Evolutionary conservation across 768 basidiomycete genomes (phyloP).

Genomic region (Xanthoconium purpureum): DNA sequence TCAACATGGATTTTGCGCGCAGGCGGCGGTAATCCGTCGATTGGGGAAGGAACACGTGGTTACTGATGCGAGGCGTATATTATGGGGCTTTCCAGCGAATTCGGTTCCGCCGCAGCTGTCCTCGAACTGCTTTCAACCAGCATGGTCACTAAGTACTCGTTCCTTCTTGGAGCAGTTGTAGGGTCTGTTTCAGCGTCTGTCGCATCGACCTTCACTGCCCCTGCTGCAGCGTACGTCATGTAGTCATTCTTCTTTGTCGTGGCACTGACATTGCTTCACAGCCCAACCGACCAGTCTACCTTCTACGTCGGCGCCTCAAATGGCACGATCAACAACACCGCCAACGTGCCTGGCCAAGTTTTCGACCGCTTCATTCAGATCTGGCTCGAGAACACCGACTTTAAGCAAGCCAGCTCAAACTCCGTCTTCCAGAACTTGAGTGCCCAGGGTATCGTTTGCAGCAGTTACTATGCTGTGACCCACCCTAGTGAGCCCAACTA

Average conservation of each 20-base stretch:
- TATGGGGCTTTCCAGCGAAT: background rate
- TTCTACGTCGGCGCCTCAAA: slow-evolving; percentile 45
- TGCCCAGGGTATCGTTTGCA: slow-evolving; percentile 47
- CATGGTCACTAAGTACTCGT: slow-evolving; percentile 14
- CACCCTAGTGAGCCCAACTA: slow-evolving; percentile 68
- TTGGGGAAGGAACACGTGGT: slow-evolving; percentile 7
- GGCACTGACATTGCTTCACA: slow-evolving; percentile 7
- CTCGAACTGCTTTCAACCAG: background rate
- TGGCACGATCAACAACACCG: slow-evolving; percentile 38
- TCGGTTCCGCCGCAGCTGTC: too few relatives aligned
- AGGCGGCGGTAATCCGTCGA: background rate
- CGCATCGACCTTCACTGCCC: slow-evolving; percentile 28
- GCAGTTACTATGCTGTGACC: slow-evolving; percentile 47
- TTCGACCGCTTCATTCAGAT: slow-evolving; percentile 53
- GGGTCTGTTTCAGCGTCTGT: slow-evolving; percentile 22
- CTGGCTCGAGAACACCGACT: slow-evolving; percentile 67
- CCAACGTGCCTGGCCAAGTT: slow-evolving; percentile 38
- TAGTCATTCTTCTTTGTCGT: background rate
- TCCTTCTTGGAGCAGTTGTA: slow-evolving; percentile 15
- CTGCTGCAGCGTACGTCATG: slow-evolving; percentile 26
- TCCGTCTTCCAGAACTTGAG: slow-evolving; percentile 39
- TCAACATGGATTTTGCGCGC: background rate
- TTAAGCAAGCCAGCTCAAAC: slow-evolving; percentile 25
- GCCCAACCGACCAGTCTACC: slow-evolving; percentile 29
- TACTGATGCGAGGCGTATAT: slow-evolving; percentile 7